A percentile compares a stretch with the other conserved stretches of the same genome.
Evolutionary conservation across 2,329 filamentous ascomycete genomes (phyloP).

Genomic region (Aspergillus sp.): DNA sequence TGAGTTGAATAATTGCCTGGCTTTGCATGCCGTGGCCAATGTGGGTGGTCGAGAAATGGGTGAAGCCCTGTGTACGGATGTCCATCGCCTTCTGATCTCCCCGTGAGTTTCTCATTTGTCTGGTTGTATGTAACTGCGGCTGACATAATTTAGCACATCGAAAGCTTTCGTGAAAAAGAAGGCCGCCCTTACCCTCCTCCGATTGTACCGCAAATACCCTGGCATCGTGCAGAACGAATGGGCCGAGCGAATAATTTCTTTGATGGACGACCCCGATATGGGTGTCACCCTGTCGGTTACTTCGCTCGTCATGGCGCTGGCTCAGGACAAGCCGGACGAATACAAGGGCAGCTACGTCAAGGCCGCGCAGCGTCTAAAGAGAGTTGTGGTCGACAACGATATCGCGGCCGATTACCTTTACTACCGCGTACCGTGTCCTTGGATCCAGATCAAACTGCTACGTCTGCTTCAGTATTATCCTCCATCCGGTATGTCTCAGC

Average conservation of each 20-base stretch:
- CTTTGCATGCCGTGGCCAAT: constrained; percentile 95
- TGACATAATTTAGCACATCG: constrained; percentile 56
- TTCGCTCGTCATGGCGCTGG: constrained; percentile 88
- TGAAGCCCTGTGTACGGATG: constrained; percentile 84
- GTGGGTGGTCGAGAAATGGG: constrained; percentile 96
- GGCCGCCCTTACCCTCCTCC: constrained; percentile 85
- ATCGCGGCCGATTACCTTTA: constrained; percentile 90
- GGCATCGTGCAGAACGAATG: constrained; percentile 93
- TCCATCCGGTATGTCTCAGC: constrained; percentile 66
- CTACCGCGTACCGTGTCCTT: constrained; percentile 98
- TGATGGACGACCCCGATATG: constrained; percentile 95
- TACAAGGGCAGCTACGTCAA: constrained; percentile 95
- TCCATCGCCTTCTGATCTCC: constrained; percentile 89
- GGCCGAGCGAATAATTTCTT: constrained; percentile 95
- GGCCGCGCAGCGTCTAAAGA: constrained; percentile 82
- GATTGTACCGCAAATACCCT: constrained; percentile 90
- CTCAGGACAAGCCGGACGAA: constrained; percentile 88
- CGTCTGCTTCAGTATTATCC: constrained; percentile 93
- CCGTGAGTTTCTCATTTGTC: constrained; percentile 57
- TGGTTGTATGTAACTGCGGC: constrained; percentile 24
- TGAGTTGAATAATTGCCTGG: constrained; percentile 95
- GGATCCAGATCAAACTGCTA: constrained; percentile 94
- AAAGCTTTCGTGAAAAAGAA: constrained; percentile 99
- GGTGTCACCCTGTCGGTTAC: constrained; percentile 94
- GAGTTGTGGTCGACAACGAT: constrained; percentile 85